These are phyloP conservation scores for Botrytis pseudocinerea DNA, from an alignment of 2,329 filamentous ascomycete species.

Conservation along the genomic window DNA sequence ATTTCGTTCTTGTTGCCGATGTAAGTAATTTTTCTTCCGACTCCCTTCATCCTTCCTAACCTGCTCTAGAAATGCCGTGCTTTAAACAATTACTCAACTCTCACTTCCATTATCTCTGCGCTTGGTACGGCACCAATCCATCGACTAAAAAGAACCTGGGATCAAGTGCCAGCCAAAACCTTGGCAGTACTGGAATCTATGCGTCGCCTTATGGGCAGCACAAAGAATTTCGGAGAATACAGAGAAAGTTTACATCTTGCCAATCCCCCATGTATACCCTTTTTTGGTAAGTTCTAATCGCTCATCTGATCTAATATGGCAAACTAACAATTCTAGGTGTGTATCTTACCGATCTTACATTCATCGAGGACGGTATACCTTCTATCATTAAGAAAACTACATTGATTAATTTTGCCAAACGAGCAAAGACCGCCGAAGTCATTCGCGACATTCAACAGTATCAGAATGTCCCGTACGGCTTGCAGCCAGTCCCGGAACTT, in stretches of 20 bases:
- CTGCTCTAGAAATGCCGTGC: slow-evolving; percentile 77
- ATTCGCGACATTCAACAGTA: slow-evolving; percentile 99
- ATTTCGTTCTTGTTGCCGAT: slow-evolving; percentile 95
- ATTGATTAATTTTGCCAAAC: slow-evolving; percentile 97
- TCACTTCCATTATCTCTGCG: slow-evolving; percentile 97
- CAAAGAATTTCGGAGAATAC: slow-evolving; percentile 97
- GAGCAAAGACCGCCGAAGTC: slow-evolving; percentile 95
- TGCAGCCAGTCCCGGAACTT: slow-evolving; percentile 85
- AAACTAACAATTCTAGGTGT: slow-evolving; percentile 61
- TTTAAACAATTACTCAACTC: slow-evolving; percentile 94
- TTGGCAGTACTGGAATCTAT: slow-evolving; percentile 81
- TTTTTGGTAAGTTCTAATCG: slow-evolving; percentile 70
- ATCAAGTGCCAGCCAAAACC: slow-evolving; percentile 84
- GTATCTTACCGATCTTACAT: slow-evolving; percentile 94
- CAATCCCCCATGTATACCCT: slow-evolving; percentile 96
- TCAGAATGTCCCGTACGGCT: slow-evolving; percentile 92
- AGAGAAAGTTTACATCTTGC: slow-evolving; percentile 88
- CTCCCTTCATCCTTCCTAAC: slow-evolving; percentile 34
- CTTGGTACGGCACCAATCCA: slow-evolving; percentile 93
- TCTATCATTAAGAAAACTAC: slow-evolving; percentile 95
- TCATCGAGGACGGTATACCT: slow-evolving; percentile 97
- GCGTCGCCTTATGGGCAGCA: slow-evolving; percentile 93
- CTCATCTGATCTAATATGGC: slow-evolving; percentile 11
- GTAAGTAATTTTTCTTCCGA: slow-evolving; percentile 55
- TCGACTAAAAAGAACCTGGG: slow-evolving; percentile 90